phyloP scores from a whole-genome alignment of 164 flowering plant species.

The Vitis rupestris region DNA sequence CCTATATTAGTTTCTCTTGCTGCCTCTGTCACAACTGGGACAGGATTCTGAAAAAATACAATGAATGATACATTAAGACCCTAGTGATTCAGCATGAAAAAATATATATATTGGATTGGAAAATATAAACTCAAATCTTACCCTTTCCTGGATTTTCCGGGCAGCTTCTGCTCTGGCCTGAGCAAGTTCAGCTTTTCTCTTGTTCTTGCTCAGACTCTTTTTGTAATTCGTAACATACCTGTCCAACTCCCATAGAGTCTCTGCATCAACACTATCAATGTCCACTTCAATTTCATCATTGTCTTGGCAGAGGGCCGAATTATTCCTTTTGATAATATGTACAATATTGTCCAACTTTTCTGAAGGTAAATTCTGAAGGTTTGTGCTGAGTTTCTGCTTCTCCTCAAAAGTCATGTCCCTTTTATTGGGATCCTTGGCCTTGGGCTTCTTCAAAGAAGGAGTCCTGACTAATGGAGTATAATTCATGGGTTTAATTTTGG shows the following conservation, averaged over 20 bases:
- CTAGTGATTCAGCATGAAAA: neutral
- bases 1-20: conserved; percentile 34
- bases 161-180: conserved; percentile 31
- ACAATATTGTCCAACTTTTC: conserved; percentile 64
- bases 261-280: conserved; percentile 67
- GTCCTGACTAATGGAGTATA: conserved; percentile 31
- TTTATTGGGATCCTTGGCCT: conserved; percentile 62
- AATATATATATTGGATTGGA: neutral
- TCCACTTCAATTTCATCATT: conserved; percentile 76
- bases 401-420: conserved; percentile 72
- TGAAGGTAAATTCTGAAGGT: conserved; percentile 55
- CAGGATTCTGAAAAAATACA: conserved; percentile 23
- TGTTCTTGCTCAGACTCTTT: conserved; percentile 58
- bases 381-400: conserved; percentile 61
- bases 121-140: conserved; percentile 7
- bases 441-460: conserved; percentile 54
- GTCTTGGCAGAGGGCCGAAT: conserved; percentile 43
- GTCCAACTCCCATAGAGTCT: conserved; percentile 77
- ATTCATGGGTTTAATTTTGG: conserved; percentile 21
- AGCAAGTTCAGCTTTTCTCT: conserved; percentile 56
- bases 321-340: conserved; percentile 61
- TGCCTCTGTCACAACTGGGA: conserved; percentile 20
- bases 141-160: conserved; percentile 32
- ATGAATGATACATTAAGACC: neutral
- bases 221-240: conserved; percentile 66